Base-by-base conservation (phyloP, 371 early-diverging fungal species). In the Rhizopus sp. region DNA sequence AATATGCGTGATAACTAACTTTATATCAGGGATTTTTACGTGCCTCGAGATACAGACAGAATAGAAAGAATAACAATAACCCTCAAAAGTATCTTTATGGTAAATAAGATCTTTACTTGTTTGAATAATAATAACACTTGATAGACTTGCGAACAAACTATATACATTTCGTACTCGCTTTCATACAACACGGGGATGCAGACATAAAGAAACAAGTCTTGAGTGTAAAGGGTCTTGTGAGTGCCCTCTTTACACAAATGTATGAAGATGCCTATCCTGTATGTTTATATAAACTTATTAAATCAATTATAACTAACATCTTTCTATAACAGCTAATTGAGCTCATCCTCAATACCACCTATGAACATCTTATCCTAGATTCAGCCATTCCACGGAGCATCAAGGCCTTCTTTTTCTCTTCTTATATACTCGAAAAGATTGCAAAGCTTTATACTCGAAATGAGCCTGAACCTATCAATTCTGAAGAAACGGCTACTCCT, bases 101-200 rank as follows among this genome's bases (percentile, higher is more conserved):
- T 79, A 69, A 38, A 4, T 32, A 35, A 50, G 10, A 30, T 7
- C n/a, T 13, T 4, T 4, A 47, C 3, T 9, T 13, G 4, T 30
- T 8, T 15, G 15, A 17, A 51, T 16, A 38, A 37, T 38, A 23
- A 30, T 29, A 12, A 15, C 7, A 12, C 8, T 44, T 2, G n/a
- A 23, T 53, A 78, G 79, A 79, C 63, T 57, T 79, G 33, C 78
- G 92, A 57, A 86, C 86, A 3, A 68, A 85, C 5, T 92, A 88
- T 58, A 80, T 93, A 42, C 80, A 82, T 39, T 92, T 90, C 54
- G 71, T 93, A 7, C 77, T 91, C 16, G 82, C 89, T n/a, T 91
- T 94, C 59, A 77, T 94, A 17, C 76, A 77, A 34, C 78, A 83
- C 37, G 91, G 88, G 0, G 90, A 92, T 64, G 69, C 79, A 4